Evolutionary conservation across 169 alveolate genomes (phyloP), one percentile per base, ranked within the genome.

Genomic region (Ichthyophthirius multifiliis): DNA sequence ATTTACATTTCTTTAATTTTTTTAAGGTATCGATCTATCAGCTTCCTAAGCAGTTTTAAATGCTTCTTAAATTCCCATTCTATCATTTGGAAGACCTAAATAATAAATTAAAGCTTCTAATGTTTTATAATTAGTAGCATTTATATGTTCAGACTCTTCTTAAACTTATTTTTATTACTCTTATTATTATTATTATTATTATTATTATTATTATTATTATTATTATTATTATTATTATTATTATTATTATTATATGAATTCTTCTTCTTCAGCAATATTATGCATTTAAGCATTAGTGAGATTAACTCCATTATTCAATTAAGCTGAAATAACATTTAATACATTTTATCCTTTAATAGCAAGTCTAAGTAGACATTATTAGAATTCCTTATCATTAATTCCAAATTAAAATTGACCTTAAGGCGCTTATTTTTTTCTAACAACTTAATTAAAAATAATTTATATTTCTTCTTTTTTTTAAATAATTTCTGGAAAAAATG

Each of bases 81-180:
- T 81, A 71, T 81, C 86, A 12, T 67, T 55, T 32, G 86, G 86
- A 16, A 81, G 35, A 9, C 80, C 86, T n/a, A 81, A 63, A 71
- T 81, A 81, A 9, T 35, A 44, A 4, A 81, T 81, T 10, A 81
- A 23, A 20, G 82, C 80, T 37, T 81, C 82, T 23, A 81, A 27
- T 3, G 86, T 81, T 15, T 81, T 45, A 13, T 65, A 16, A 35
- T 31, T 81, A 30, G 65, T 27, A 15, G 45, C 86, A 67, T 35
- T 39, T 39, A 81, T 55, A 35, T 64, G 65, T 46, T 67, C 46
- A 81, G 67, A 81, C 39, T 81, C 65, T 71, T 81, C 86, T 16
- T 71, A 32, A 15, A 81, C 43, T 4, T 71, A 16, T 16, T 65
- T 71, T 32, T 71, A n/a, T n/a, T n/a, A n/a, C n/a, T n/a, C n/a